Conservation (phyloP, 768 basidiomycete genomes). For the Suillus cothurnatus region DNA sequence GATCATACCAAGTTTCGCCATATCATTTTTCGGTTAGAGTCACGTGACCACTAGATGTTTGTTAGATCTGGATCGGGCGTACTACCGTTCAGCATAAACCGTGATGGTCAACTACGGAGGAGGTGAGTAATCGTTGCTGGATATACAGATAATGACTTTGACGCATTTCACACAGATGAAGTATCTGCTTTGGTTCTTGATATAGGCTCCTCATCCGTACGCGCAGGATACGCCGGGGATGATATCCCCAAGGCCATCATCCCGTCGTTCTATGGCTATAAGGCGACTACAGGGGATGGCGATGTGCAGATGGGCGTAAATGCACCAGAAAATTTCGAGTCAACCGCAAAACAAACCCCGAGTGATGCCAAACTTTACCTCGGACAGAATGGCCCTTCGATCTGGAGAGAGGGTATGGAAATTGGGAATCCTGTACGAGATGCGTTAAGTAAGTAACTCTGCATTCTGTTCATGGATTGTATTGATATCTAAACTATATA, state of each 20-base stretch:
- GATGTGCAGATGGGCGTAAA: constrained; percentile 45
- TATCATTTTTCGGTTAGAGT: background rate
- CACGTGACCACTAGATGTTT: constrained; percentile 4
- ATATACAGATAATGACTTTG: background rate
- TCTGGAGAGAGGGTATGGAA: constrained; percentile 92
- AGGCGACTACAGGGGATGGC: constrained; percentile 36
- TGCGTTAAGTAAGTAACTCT: constrained; percentile 67
- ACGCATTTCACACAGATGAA: constrained; percentile 63
- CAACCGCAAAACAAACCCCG: constrained; percentile 36
- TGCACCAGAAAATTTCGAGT: constrained; percentile 29
- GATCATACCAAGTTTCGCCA: constrained; percentile 1
- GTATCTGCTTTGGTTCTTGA: constrained; percentile 97
- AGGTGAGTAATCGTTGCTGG: constrained; percentile 48
- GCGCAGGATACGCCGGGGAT: constrained; percentile 97
- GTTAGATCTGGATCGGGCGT: constrained; percentile 6
- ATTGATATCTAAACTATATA: constrained; percentile 27
- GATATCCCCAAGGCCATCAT: constrained; percentile 93
- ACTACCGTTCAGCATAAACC: constrained; percentile 3
- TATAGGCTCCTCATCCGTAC: constrained; percentile 85
- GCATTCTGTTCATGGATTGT: background rate
- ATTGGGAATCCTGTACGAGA: constrained; percentile 82
- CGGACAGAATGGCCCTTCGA: constrained; percentile 84
- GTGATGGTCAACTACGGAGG: constrained; percentile 86
- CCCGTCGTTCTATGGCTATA: constrained; percentile 87
- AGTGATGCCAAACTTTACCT: constrained; percentile 67